Conservation (phyloP, 129 eudicot genomes). For the Lonicera japonica region DNA sequence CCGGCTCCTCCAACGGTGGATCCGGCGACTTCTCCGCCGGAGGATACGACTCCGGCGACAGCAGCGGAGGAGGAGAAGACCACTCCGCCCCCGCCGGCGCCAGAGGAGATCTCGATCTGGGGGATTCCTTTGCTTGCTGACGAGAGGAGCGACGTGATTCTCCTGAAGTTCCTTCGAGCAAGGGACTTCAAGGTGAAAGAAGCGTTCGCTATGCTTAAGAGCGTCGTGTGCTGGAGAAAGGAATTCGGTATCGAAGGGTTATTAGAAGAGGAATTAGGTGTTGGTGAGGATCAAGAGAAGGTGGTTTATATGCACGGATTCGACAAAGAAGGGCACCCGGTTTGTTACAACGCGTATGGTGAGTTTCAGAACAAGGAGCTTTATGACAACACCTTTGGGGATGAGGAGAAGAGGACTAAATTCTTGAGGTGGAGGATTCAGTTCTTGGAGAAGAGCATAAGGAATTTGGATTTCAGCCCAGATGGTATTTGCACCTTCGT, state of each 20-base stretch:
- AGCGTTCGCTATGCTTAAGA: constrained; percentile 67
- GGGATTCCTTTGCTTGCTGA: constrained; percentile 68
- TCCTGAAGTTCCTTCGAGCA: constrained; percentile 72
- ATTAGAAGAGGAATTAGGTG: constrained; percentile 46
- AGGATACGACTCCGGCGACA: constrained; percentile 11
- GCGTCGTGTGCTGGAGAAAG: constrained; percentile 61
- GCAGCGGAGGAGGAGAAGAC: constrained; percentile 19
- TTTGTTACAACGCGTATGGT: constrained; percentile 75
- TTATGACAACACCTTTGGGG: constrained; percentile 55
- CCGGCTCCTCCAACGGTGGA: constrained; percentile 19
- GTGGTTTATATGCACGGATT: constrained; percentile 69
- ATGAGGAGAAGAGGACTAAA: constrained; percentile 61
- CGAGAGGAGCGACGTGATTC: constrained; percentile 60
- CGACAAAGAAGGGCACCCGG: constrained; percentile 86
- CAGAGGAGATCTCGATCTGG: constrained; percentile 72
- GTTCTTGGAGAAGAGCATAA: constrained; percentile 65
- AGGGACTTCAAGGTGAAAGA: constrained; percentile 86
- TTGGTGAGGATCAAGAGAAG: constrained; percentile 53
- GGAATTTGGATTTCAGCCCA: constrained; percentile 78
- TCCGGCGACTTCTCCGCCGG: neutral
- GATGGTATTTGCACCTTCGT: constrained; percentile 61
- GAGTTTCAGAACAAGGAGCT: constrained; percentile 80
- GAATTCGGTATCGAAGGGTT: constrained; percentile 61
- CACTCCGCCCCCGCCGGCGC: constrained; percentile 30
- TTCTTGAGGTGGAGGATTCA: constrained; percentile 72